These are phyloP conservation scores for Phytophthora foliorum DNA, from an alignment of 352 stramenopile genomes.

Conservation along the genomic window DNA sequence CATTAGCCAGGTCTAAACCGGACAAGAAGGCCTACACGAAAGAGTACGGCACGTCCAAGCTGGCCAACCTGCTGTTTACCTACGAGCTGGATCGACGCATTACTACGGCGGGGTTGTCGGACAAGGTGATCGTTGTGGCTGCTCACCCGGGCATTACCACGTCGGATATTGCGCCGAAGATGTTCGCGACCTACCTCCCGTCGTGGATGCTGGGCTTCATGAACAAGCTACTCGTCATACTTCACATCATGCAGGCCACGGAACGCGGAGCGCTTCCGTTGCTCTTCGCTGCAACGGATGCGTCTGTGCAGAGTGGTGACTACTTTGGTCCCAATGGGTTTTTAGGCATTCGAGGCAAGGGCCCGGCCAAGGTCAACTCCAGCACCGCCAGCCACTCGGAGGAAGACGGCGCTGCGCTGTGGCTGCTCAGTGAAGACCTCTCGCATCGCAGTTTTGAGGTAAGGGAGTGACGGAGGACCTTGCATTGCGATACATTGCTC, in stretches of 20 bases:
- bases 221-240: slow-evolving; percentile 30
- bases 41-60: slow-evolving; percentile 62
- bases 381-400: slow-evolving; percentile 43
- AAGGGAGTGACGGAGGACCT: background rate
- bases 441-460: slow-evolving; percentile 34
- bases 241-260: slow-evolving; percentile 50
- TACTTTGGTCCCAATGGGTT: slow-evolving; percentile 48
- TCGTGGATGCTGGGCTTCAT: slow-evolving; percentile 40
- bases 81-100: slow-evolving; percentile 55
- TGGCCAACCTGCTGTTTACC: slow-evolving; percentile 57
- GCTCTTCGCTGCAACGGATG: slow-evolving; percentile 43
- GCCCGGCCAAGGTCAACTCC: slow-evolving; percentile 34
- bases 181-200: slow-evolving; percentile 33
- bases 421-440: slow-evolving; percentile 49
- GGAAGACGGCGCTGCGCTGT: slow-evolving; percentile 38
- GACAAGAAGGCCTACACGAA: slow-evolving; percentile 47
- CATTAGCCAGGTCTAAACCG: slow-evolving; percentile 34
- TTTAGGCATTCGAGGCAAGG: slow-evolving; percentile 32
- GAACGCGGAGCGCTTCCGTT: slow-evolving; percentile 39
- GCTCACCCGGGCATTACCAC: slow-evolving; percentile 44
- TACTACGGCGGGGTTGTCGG: slow-evolving; percentile 22
- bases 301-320: slow-evolving; percentile 26
- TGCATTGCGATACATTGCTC: too few species aligned
- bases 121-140: slow-evolving; percentile 43
- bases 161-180: slow-evolving; percentile 39